Base-by-base conservation (phyloP, 331 rosid genomes). In the Ulmus americana region DNA sequence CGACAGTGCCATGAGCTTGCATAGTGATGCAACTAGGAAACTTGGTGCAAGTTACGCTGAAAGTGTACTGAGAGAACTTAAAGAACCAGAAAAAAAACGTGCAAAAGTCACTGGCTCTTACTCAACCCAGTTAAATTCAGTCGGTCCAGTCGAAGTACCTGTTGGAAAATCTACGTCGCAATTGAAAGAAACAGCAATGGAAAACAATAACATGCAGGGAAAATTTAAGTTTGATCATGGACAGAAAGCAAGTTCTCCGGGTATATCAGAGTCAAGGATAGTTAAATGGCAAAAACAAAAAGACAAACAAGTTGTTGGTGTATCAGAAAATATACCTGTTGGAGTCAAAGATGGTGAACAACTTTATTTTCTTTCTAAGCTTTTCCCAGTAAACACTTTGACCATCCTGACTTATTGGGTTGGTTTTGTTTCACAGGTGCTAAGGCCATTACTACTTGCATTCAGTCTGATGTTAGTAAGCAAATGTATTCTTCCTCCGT, bases 51-150 rank as follows among this genome's bases (percentile, higher is more conserved):
- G 70, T 15, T 62, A 71, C 59, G 44, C 84, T 16, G 78, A 73
- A 45, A 71, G 56, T 72, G 65, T 73, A 64, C 87, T 61, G 55
- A 61, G 61, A 44, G 91, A 80, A 77, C 75, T 74, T 12, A 79
- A 72, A 72, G 95, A 80, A 73, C 88, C 82, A 20, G 90, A 82
- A 54, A 83, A 67, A 82, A 92, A 92, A 72, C 95, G 97, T 18
- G 1, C 78, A 50, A 92, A 83, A 81, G 73, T 76, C 42, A 57
- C 75, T 64, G 81, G 79, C 49, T 65, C 94, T 49, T 63, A 61
- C 71, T 71, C 79, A 42, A 61, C 63, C 66, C 69, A 56, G 78
- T 75, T 47, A 42, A 74, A 67, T 70, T 64, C 76, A 59, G 79
- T 63, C 28, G 64, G 63, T 59, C 85, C 68, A 62, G 83, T 65